Base-by-base conservation (phyloP, 805 yeast species). In the Torulaspora maleeae region DNA sequence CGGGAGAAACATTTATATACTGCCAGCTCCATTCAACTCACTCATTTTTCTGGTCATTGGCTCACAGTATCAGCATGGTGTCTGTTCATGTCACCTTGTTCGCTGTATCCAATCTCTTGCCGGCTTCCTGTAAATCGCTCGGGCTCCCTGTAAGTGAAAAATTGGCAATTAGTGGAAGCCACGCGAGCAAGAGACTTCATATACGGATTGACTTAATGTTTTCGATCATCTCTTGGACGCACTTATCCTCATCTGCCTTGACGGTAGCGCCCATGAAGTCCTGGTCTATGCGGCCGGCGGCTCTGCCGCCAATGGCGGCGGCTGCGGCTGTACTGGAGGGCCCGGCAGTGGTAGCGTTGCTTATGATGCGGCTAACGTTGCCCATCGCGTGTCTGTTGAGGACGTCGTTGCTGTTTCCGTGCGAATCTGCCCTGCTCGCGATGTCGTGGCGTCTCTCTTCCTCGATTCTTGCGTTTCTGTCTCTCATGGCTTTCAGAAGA, bases 401-500 rank as follows among this genome's bases (percentile, higher is more conserved):
- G 33, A 15, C 27, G 3, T 17, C 36, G 10, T 28, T 41, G 15
- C 25, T 32, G n/a, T 35, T 33, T 27, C 35, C 43, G 15, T 42
- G 47, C 22, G 49, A 41, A 13, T 48, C 51, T n/a, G 46, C 27
- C 4, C 37, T 27, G 39, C 41, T 37, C n/a, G 40, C 36, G 12
- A 41, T 44, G 13, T 48, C 51, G 27, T 39, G 41, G 38, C 44
- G 27, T 43, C 55, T 48, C 39, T 41, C 41, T 36, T 46, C 52
- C 28, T 54, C 59, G 35, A 51, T 45, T 42, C 51, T 42, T 40
- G 44, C 53, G 36, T 54, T 53, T 38, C 60, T 55, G 41, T 55
- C 61, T 61, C 61, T 64, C 70, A 68, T 60, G 48, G 57, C 47
- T 49, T 51, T 51, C 49, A 56, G 56, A 49, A 80, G 60, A 29